Evolutionary conservation across 176 grass and related monocot species (phyloP), one percentile per base, ranked within the genome.

Genomic region (Leersia perrieri): DNA sequence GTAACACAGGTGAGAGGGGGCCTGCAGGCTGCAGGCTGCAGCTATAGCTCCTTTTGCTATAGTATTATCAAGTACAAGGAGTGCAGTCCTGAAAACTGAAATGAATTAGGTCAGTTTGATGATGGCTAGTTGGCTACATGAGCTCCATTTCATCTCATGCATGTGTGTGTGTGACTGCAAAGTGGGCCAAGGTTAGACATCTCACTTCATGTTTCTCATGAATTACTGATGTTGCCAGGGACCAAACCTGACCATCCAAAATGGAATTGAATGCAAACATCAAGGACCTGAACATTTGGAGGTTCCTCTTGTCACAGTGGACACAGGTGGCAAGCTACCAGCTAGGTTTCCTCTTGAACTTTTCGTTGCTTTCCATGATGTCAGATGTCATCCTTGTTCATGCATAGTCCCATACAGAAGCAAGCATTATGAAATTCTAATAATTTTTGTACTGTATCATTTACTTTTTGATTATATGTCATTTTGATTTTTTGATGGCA

Each of bases 221-320:
- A 49, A 31, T 11, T 32, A 1, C 69, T 72, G 69, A 72, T 27
- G 9, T 7, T 31, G 12, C 26, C 36, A 72, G 22, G 53, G 69
- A 22, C 40, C 40, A 47, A 47, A 47, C 27, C 41, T 42, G 27
- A 29, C 26, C 26, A 72, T 44, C 64, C 36, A 47, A 45, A 25
- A 40, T 28, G 36, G 38, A 16, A 47, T 72, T 69, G 34, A 69
- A 69, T 26, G 34, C 66, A 69, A 69, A 69, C 66, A n/a, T 69
- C 66, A 15, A 39, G 32, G 34, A 69, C 67, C 23, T 42, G n/a
- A 42, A 27, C n/a, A 28, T 41, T 15, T 70, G 35, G 63, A 25
- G 6, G 11, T 69, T 35, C 35, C 22, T 25, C 4, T 69, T 40
- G 38, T 27, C 35, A 40, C 34, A 69, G 8, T 28, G 67, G 36